A percentile compares a stretch with the other conserved stretches of the same genome.
These are phyloP conservation scores for Colletotrichum melonis DNA, from an alignment of 2,329 filamentous ascomycete genomes.

Conservation along the genomic window DNA sequence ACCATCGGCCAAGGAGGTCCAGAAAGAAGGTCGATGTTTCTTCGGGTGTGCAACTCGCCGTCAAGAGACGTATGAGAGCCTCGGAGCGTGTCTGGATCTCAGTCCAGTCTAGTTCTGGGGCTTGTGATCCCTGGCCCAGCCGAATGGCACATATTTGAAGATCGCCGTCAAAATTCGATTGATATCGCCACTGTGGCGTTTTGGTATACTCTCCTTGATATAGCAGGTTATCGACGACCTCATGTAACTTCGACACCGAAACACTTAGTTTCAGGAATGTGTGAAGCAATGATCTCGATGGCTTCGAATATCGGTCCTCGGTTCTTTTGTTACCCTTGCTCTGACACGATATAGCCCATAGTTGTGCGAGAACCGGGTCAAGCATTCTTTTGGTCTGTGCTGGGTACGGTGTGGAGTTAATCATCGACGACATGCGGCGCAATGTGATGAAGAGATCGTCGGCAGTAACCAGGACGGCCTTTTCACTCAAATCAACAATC, in stretches of 20 bases:
- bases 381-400: constrained; percentile 73
- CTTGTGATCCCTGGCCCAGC: constrained; percentile 17
- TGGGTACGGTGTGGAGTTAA: constrained; percentile 74
- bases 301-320: constrained; percentile 54
- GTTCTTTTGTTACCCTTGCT: constrained; percentile 44
- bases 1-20: constrained; percentile 67
- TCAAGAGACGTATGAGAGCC: constrained; percentile 62
- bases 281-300: constrained; percentile 62
- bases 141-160: constrained; percentile 60
- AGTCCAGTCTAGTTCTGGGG: constrained; percentile 50
- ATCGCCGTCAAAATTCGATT: constrained; percentile 53
- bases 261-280: constrained; percentile 69
- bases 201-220: constrained; percentile 59
- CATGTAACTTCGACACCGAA: constrained; percentile 58
- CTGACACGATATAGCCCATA: constrained; percentile 73
- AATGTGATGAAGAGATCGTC: constrained; percentile 62
- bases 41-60: constrained; percentile 61
- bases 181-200: constrained; percentile 63
- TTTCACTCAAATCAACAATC: constrained; percentile 58
- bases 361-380: constrained; percentile 65
- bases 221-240: constrained; percentile 65
- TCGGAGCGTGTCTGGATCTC: constrained; percentile 60
- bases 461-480: constrained; percentile 57
- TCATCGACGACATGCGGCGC: constrained; percentile 64
- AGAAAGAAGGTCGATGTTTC: constrained; percentile 72